These are phyloP conservation scores for Arabidopsis arenosa DNA, from an alignment of 345 rosid genomes.

Conservation along the genomic window DNA sequence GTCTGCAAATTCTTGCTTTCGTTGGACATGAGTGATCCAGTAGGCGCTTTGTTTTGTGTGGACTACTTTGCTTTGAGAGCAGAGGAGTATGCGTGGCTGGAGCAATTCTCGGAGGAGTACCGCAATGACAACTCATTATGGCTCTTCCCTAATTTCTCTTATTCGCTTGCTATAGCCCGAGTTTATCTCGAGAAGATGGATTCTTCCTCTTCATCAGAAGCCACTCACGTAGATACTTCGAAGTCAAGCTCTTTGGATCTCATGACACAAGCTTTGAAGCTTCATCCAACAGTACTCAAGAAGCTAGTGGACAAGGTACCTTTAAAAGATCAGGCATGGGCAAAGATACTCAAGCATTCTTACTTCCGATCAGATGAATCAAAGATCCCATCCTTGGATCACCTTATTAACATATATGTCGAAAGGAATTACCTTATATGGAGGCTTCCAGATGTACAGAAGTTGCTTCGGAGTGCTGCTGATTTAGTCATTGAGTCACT, in stretches of 20 bases:
- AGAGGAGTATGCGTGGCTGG: conserved; percentile 83
- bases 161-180: conserved; percentile 84
- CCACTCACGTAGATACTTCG: conserved; percentile 34
- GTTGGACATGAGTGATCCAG: conserved; percentile 77
- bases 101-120: conserved; percentile 73
- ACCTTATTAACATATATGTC: conserved; percentile 73
- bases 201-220: conserved; percentile 43
- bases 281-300: conserved; percentile 77
- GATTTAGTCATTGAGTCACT: conserved; percentile 58
- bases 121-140: conserved; percentile 75
- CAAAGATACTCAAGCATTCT: conserved; percentile 63
- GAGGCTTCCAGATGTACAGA: conserved; percentile 92
- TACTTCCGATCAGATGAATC: conserved; percentile 68
- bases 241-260: conserved; percentile 70
- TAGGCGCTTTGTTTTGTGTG: conserved; percentile 87
- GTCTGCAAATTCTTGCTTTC: conserved; percentile 88
- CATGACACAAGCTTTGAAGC: conserved; percentile 89
- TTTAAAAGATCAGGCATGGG: conserved; percentile 78
- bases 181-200: conserved; percentile 68
- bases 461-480: conserved; percentile 65
- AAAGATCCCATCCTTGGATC: conserved; percentile 75
- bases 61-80: conserved; percentile 92
- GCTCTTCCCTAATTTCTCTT: conserved; percentile 88
- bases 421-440: conserved; percentile 83
- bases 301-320: conserved; percentile 83